Base-by-base conservation (phyloP, 257 asterid species). In the Rhazya stricta region DNA sequence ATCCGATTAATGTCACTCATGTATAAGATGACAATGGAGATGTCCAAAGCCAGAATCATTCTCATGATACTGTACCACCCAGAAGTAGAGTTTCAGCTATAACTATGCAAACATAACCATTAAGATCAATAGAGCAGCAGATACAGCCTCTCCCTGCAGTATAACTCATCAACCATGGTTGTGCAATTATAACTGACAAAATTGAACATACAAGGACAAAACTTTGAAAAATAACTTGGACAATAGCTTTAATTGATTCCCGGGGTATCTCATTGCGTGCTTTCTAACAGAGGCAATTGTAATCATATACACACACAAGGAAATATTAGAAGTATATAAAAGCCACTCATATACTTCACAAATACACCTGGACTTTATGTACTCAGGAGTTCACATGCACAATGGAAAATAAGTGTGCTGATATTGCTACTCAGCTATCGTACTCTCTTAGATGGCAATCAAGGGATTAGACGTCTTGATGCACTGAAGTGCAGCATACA, bases 401-500 rank as follows among this genome's bases (percentile, higher is more conserved):
- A 45, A 43, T 66, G 13, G 42, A 42, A 30, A 67, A 12, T 15
- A 32, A 21, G 63, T 16, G 50, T 32, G 25, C 62, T 45, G 54
- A 18, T 36, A 65, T 41, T 42, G 61, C 73, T 60, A 3, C 68
- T n/a, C 57, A 54, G 34, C 10, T 37, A 30, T 27, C 39, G 25
- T 9, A 34, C 21, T 36, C 62, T 76, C 76, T 65, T 50, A 69
- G 42, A 29, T 50, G 65, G 56, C 46, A 68, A 67, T 74, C 32
- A 61, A 41, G 75, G 61, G 46, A 60, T 75, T 74, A 88, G 32
- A 89, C 77, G 74, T 89, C 96, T 72, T 88, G 81, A 43, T 87
- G 90, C 43, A 85, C 81, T 0, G 97, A 89, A 71, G 92, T 85
- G 90, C 98, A 93, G 88, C 98, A 93, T 16, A 88, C 91, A 72